Evolutionary conservation across 306 rosid genomes (phyloP).

Genomic region (Cicer arietinum): DNA sequence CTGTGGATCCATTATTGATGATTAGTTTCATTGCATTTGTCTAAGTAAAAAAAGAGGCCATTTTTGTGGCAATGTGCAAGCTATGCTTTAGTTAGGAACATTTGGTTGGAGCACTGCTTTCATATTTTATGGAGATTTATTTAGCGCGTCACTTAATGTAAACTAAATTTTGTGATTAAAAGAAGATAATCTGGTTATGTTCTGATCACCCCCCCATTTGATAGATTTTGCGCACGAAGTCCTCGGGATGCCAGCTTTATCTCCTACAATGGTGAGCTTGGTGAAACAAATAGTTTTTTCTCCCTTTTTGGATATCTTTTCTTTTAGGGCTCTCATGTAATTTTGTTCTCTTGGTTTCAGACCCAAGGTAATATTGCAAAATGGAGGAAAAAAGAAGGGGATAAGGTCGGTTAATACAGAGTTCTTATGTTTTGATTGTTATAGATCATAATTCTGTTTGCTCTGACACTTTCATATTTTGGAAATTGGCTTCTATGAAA

Average conservation of each 20-base stretch:
- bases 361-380: constrained; percentile 89
- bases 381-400: constrained; percentile 97
- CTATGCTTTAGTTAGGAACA: constrained; percentile 6
- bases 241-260: constrained; percentile 91
- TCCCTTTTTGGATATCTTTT: constrained; percentile 29
- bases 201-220: constrained; percentile 35
- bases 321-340: constrained; percentile 38
- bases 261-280: constrained; percentile 95
- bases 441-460: constrained; percentile 41
- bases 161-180: constrained; percentile 15
- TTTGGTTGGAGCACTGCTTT: not conserved
- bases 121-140: constrained; percentile 1
- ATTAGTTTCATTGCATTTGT: not conserved
- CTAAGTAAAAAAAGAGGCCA: not conserved
- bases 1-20: not conserved
- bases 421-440: constrained; percentile 41
- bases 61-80: not conserved
- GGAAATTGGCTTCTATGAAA: constrained; percentile 37
- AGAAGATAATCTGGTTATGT: constrained; percentile 36
- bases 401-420: constrained; percentile 69
- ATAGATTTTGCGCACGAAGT: constrained; percentile 73
- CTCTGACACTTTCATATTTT: constrained; percentile 34
- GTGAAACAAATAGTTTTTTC: constrained; percentile 7
- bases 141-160: not conserved
- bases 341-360: constrained; percentile 57